These are phyloP conservation scores for Xeromyces bisporus DNA, from an alignment of 495 filamentous ascomycete genomes.

Conservation along the genomic window DNA sequence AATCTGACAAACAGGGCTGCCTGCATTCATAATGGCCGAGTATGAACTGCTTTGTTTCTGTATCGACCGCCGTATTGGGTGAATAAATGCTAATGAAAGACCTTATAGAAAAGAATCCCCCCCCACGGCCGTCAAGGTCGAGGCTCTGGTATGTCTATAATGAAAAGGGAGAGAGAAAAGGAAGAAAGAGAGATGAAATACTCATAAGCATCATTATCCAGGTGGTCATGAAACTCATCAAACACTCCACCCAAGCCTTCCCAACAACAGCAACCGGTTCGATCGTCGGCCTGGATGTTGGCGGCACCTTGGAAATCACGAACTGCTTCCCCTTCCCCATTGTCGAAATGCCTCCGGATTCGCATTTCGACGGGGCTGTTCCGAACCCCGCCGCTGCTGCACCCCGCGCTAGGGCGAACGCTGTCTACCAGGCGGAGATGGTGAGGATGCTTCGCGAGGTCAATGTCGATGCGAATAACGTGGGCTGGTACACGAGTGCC, in stretches of 20 bases:
- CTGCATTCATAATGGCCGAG: conserved; percentile 30
- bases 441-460: conserved; percentile 90
- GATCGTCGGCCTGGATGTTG: conserved; percentile 82
- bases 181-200: too few relatives aligned
- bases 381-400: conserved; percentile 71
- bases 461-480: conserved; percentile 95
- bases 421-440: conserved; percentile 89
- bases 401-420: conserved; percentile 79
- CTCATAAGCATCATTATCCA: conserved; percentile 22
- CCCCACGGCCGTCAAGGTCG: conserved; percentile 66
- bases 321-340: conserved; percentile 92
- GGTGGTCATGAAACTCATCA: conserved; percentile 95
- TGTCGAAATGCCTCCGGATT: conserved; percentile 55
- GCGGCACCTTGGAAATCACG: conserved; percentile 71
- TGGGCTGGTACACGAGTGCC: conserved; percentile 96
- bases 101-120: conserved; percentile 38
- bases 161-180: conserved; percentile 15
- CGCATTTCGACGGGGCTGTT: conserved; percentile 61
- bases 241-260: conserved; percentile 74
- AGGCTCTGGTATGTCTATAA: conserved; percentile 48
- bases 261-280: conserved; percentile 81
- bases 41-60: conserved; percentile 12
- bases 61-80: too few relatives aligned
- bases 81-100: conserved; percentile 2
- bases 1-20: conserved; percentile 11